Conservation (phyloP, 2,329 filamentous ascomycete genomes). For the Aureobasidium pullulans region DNA sequence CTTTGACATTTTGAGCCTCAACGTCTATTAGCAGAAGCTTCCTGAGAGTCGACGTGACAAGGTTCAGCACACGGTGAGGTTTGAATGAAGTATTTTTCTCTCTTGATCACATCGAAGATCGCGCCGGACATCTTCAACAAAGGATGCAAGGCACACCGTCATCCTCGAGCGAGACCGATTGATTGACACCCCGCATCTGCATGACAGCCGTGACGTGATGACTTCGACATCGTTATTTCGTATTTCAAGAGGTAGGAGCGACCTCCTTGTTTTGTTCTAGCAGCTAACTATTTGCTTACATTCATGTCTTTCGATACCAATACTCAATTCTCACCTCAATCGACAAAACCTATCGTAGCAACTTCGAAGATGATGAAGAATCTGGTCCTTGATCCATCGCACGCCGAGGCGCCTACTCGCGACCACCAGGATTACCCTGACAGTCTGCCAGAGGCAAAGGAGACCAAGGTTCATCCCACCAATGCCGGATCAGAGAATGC, state of each 20-base stretch:
- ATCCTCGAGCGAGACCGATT: background rate
- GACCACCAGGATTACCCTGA: slow-evolving; percentile 24
- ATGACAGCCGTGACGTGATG: slow-evolving; percentile 6
- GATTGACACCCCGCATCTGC: background rate
- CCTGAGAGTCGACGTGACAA: too few species aligned
- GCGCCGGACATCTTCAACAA: too few species aligned
- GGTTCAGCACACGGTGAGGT: too few species aligned
- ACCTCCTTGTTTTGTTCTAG: background rate
- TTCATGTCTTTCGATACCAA: background rate
- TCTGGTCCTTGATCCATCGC: slow-evolving; percentile 34
- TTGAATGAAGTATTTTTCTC: too few species aligned
- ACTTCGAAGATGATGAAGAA: slow-evolving; percentile 27
- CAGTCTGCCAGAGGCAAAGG: slow-evolving; percentile 36
- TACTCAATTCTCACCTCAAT: background rate
- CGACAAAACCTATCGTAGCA: background rate
- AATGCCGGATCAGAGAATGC: slow-evolving; percentile 33
- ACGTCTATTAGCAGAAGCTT: too few species aligned
- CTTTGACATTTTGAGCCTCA: too few species aligned
- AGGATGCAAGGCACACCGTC: too few species aligned
- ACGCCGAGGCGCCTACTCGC: slow-evolving; percentile 33
- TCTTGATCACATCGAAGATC: too few species aligned
- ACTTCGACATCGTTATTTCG: background rate
- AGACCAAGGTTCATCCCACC: slow-evolving; percentile 37
- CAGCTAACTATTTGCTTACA: background rate
- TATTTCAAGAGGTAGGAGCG: background rate